A percentile compares a stretch with the other conserved stretches of the same genome.
Conservation (phyloP, 257 asterid genomes). For the Solanum etuberosum region DNA sequence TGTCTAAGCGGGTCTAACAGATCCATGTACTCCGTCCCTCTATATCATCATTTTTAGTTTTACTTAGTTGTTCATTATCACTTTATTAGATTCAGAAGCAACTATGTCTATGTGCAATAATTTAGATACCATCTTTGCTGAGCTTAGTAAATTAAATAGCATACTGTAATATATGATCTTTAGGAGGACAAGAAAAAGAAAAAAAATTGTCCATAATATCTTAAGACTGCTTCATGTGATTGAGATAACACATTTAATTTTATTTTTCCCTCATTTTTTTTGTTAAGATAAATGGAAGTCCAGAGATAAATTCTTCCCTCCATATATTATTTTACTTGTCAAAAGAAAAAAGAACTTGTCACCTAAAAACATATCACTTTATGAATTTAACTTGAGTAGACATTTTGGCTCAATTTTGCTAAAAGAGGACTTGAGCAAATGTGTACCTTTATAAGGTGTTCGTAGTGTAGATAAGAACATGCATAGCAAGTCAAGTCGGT, state of each 20-base stretch:
- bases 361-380: neutral
- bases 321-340: neutral
- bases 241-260: neutral
- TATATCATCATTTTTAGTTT: too few species aligned
- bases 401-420: neutral
- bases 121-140: too few species aligned
- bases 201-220: neutral
- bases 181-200: neutral
- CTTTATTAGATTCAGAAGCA: too few species aligned
- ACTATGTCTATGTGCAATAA: neutral
- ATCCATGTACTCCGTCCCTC: too few species aligned
- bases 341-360: too few species aligned
- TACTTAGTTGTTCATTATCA: too few species aligned
- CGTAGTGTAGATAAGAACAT: neutral
- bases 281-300: neutral
- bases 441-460: too few species aligned
- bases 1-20: too few species aligned
- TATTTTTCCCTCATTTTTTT: neutral
- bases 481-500: neutral
- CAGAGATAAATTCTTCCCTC: neutral
- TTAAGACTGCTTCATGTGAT: neutral
- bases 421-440: too few species aligned
- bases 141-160: neutral
- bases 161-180: too few species aligned
- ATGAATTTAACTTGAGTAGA: neutral